Evolutionary conservation across 2,329 filamentous ascomycete genomes (phyloP).

Genomic region (Penicillium sp.): DNA sequence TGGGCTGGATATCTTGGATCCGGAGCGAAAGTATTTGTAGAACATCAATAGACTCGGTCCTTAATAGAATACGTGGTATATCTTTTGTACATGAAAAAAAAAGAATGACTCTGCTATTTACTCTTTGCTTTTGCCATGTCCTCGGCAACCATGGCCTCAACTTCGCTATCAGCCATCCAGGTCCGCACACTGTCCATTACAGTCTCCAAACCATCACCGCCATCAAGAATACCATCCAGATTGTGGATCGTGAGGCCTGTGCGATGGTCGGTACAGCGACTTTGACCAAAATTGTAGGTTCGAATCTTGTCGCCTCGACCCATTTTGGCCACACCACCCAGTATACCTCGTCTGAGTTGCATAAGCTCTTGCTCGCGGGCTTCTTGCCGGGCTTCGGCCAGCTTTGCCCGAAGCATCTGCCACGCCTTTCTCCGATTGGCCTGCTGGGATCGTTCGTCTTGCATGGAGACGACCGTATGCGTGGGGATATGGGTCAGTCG

Average conservation of each 20-base stretch:
- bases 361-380: constrained; percentile 78
- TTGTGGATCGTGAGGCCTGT: constrained; percentile 78
- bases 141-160: constrained; percentile 66
- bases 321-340: constrained; percentile 74
- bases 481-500: constrained; percentile 88
- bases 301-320: constrained; percentile 91
- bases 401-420: constrained; percentile 75
- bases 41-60: constrained; percentile 8
- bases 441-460: constrained; percentile 87
- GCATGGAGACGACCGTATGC: constrained; percentile 82
- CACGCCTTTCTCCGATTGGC: constrained; percentile 87
- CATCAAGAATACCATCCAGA: constrained; percentile 74
- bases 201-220: constrained; percentile 68
- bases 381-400: constrained; percentile 78
- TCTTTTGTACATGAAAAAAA: constrained; percentile 5
- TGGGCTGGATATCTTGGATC: constrained; percentile 74
- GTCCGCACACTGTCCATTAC: constrained; percentile 75
- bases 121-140: constrained; percentile 52
- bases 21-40: constrained; percentile 78
- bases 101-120: constrained; percentile 6
- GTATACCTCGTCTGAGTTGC: constrained; percentile 71
- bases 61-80: constrained; percentile 22
- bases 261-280: constrained; percentile 85
- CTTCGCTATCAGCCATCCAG: constrained; percentile 74
- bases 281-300: constrained; percentile 80